Conservation (phyloP, 345 rosid species). For the Eucalyptus virginea region DNA sequence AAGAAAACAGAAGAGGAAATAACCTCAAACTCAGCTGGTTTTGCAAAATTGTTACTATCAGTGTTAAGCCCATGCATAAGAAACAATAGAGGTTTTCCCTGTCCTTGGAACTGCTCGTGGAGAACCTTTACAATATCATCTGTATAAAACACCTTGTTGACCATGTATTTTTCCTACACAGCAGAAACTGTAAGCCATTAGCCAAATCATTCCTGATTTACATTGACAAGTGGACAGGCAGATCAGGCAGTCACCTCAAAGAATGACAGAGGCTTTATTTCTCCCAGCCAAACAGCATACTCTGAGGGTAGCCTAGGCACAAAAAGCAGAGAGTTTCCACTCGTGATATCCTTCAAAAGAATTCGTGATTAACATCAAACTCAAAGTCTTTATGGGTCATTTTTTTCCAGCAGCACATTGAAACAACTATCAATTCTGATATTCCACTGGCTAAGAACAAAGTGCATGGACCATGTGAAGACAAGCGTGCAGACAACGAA, state of each 20-base stretch:
- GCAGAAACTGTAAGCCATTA: background rate
- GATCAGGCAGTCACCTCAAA: conserved; percentile 37
- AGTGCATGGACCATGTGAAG: background rate
- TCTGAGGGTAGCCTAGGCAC: conserved; percentile 74
- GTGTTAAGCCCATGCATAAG: conserved; percentile 85
- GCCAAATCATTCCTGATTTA: background rate
- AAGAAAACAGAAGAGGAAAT: background rate
- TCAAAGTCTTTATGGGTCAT: background rate
- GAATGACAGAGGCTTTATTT: conserved; percentile 52
- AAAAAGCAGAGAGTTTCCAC: conserved; percentile 73
- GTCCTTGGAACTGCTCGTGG: conserved; percentile 31
- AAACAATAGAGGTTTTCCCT: conserved; percentile 53
- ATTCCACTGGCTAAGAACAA: background rate
- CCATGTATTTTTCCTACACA: conserved; percentile 71
- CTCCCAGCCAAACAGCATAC: conserved; percentile 91
- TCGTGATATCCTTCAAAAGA: conserved; percentile 55
- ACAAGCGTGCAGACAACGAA: background rate
- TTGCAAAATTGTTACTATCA: conserved; percentile 71
- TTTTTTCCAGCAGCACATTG: background rate
- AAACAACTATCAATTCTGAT: background rate
- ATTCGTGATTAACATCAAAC: background rate
- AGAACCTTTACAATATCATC: conserved; percentile 65
- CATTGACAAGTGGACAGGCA: background rate
- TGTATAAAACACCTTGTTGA: conserved; percentile 43
- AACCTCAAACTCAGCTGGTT: conserved; percentile 86